Evolutionary conservation across 768 basidiomycete species (phyloP).

Genomic region (Hysterangium stoloniferum): DNA sequence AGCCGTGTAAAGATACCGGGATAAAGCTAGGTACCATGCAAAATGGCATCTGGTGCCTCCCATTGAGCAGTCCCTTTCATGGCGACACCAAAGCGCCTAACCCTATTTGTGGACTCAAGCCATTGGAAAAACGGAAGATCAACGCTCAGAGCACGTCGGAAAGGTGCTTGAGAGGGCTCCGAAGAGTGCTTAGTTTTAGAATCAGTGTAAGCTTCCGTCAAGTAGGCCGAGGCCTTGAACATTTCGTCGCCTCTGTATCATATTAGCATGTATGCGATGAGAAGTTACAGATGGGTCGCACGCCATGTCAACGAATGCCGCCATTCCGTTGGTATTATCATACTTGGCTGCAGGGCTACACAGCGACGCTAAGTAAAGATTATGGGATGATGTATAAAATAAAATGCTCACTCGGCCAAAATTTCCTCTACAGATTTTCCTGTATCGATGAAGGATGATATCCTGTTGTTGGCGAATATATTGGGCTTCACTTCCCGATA

Average conservation of each 20-base stretch:
- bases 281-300: not conserved
- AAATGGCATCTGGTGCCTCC: conserved; percentile 14
- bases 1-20: not conserved
- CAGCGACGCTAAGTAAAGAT: not conserved
- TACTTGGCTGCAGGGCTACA: conserved; percentile 16
- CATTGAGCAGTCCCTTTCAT: conserved; percentile 18
- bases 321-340: conserved; percentile 16
- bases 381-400: not conserved
- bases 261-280: not conserved
- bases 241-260: conserved; percentile 15
- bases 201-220: conserved; percentile 17
- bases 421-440: conserved; percentile 24
- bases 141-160: conserved; percentile 14
- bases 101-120: conserved; percentile 5
- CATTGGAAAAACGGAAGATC: conserved; percentile 11
- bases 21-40: conserved; percentile 13
- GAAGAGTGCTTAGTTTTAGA: conserved; percentile 16
- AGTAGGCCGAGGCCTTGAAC: conserved; percentile 11
- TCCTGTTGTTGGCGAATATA: conserved; percentile 63
- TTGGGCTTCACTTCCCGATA: conserved; percentile 61
- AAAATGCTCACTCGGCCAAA: conserved; percentile 18
- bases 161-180: conserved; percentile 13
- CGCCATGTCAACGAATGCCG: conserved; percentile 15
- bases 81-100: conserved; percentile 14
- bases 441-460: conserved; percentile 45